Evolutionary conservation across 2,329 filamentous ascomycete genomes (phyloP), one percentile per base, ranked within the genome.

Genomic region (Acarospora socialis): DNA sequence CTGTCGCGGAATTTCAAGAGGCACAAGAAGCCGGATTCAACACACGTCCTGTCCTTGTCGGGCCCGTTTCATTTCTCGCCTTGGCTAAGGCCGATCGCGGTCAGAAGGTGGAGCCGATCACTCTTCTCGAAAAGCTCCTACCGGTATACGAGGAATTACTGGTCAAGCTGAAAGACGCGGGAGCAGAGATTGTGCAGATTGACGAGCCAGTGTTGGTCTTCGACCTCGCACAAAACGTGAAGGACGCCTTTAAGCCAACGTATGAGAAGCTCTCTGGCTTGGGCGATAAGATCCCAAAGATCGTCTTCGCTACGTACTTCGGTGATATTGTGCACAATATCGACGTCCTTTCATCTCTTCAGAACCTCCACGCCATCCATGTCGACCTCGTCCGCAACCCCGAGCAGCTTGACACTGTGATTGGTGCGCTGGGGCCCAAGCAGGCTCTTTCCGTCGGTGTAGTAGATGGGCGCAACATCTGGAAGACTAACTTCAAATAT

Each of bases 251-350:
- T 80, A 92, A 93, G 78, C 82, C 90, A 46, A 76, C 84, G 37
- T 98, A 98, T 55, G 81, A 92, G 71, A 86, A 83, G 68, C 69
- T 98, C 41, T 60, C 72, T 48, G 64, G 65, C 52, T 70, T 84
- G 38, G 82, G 81, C 54, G 69, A 67, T 65, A 78, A 77, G 61
- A 80, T 86, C 54, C 87, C 90, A 53, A 78, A 87, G 60, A 63
- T 95, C 37, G 73, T 90, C 51, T 72, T 98, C 52, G 80, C 90
- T 59, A 95, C 90, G 54, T 98, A 95, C 76, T 98, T 98, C 55
- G 90, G 90, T 67, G 90, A 98, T 62, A 84, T 98, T 46, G 83
- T 95, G 52, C 90, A 98, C 80, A 98, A 98, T 77, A 74, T 94
- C 48, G 84, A 94, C 53, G 74, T 83, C 46, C 63, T 98, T 50